Evolutionary conservation across 2,329 filamentous ascomycete genomes (phyloP).

Genomic region (Fusarium papillatum): DNA sequence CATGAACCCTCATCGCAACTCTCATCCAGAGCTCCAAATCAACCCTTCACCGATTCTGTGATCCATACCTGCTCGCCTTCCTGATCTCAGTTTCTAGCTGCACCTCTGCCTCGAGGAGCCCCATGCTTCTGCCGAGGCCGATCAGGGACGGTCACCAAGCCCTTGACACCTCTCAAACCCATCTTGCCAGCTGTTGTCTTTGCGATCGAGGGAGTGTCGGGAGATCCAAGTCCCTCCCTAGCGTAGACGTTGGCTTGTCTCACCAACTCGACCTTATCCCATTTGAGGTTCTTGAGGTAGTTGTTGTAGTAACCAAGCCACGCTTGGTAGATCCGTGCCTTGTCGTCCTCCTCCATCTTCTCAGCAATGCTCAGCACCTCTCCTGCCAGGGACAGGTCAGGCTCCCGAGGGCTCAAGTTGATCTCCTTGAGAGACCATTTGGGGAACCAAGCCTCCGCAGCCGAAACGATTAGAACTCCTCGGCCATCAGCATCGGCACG

Average conservation of each 20-base stretch:
- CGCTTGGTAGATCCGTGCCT: conserved; percentile 66
- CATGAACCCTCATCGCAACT: neutral
- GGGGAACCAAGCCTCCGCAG: conserved; percentile 65
- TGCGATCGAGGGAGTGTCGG: conserved; percentile 61
- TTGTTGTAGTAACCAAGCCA: conserved; percentile 71
- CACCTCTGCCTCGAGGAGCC: conserved; percentile 5
- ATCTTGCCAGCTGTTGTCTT: conserved; percentile 68
- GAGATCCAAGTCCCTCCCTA: conserved; percentile 58
- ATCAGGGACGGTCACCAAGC: conserved; percentile 61
- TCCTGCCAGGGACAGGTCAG: conserved; percentile 58
- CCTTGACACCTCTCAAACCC: conserved; percentile 66
- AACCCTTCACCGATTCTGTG: neutral
- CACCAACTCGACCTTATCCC: conserved; percentile 61
- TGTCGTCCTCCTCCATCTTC: conserved; percentile 58
- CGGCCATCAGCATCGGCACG: conserved; percentile 75
- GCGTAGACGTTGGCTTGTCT: conserved; percentile 65
- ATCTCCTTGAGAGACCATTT: conserved; percentile 67
- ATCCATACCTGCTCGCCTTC: neutral
- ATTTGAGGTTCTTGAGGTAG: conserved; percentile 59
- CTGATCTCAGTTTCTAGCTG: neutral
- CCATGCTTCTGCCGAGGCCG: conserved; percentile 49
- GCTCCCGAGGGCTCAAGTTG: conserved; percentile 60
- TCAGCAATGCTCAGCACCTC: conserved; percentile 56
- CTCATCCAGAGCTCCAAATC: neutral
- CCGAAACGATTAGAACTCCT: conserved; percentile 70